These are phyloP conservation scores for Rhazya stricta DNA, from an alignment of 257 asterid genomes.

Conservation along the genomic window DNA sequence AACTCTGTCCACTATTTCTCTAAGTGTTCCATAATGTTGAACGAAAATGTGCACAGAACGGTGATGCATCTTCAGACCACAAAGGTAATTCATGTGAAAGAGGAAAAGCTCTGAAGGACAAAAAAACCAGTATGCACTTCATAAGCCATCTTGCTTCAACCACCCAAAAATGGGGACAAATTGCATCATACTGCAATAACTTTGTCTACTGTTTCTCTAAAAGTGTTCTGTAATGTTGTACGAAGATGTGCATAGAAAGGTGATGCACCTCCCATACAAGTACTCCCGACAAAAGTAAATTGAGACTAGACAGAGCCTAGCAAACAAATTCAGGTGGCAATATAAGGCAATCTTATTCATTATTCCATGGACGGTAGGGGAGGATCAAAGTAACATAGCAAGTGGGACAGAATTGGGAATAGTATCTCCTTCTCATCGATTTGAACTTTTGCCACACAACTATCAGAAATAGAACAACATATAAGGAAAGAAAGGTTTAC, in stretches of 20 bases:
- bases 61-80: not conserved
- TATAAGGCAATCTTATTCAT: not conserved
- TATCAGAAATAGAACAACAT: slow-evolving; percentile 1
- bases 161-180: not conserved
- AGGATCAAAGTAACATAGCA: not conserved
- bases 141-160: not conserved
- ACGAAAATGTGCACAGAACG: not conserved
- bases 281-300: not conserved
- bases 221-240: not conserved
- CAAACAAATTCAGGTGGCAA: not conserved
- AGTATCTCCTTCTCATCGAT: not conserved
- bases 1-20: not conserved
- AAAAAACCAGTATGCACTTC: not conserved
- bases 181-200: not conserved
- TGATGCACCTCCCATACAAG: not conserved
- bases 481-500: slow-evolving; percentile 31
- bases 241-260: not conserved
- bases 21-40: not conserved
- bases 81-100: not conserved
- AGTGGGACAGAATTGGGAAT: not conserved
- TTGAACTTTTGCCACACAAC: not conserved
- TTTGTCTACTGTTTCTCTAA: not conserved
- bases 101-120: not conserved
- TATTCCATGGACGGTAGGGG: not conserved
- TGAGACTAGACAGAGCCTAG: not conserved